Percentiles rank a stretch among this genome's conserved stretches.
Evolutionary conservation across 345 rosid species (phyloP).

Genomic region (Salix dunnii): DNA sequence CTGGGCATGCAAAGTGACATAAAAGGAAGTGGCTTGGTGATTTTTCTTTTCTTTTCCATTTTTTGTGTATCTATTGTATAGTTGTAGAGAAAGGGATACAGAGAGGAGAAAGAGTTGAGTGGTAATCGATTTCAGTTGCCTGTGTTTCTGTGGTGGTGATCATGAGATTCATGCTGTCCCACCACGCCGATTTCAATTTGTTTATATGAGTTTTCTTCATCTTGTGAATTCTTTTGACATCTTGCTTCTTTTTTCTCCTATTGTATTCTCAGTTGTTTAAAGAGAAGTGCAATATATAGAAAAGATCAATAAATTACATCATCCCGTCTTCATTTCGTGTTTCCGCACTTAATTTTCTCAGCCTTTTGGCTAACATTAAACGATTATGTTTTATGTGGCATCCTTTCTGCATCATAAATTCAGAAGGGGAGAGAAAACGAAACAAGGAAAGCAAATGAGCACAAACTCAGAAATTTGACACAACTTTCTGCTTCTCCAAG

Average conservation of each 20-base stretch:
- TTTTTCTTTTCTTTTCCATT: not conserved
- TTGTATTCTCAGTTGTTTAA: slow-evolving; percentile 3
- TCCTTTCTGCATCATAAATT: not conserved
- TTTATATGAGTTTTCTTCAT: slow-evolving; percentile 22
- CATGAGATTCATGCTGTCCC: slow-evolving; percentile 13
- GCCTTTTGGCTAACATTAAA: not conserved
- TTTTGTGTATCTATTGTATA: slow-evolving; percentile 22
- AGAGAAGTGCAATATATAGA: not conserved
- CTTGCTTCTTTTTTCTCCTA: not conserved
- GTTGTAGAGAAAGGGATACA: slow-evolving; percentile 14
- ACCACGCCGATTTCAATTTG: slow-evolving; percentile 20
- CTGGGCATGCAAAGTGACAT: slow-evolving; percentile 48
- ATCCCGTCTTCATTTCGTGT: not conserved
- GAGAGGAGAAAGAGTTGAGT: slow-evolving; percentile 3
- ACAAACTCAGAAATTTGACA: no score
- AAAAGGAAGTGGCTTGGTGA: slow-evolving; percentile 12
- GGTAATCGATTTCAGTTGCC: slow-evolving; percentile 24
- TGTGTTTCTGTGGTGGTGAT: slow-evolving; percentile 22
- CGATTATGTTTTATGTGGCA: not conserved
- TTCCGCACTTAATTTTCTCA: no score
- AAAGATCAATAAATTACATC: slow-evolving; percentile 3
- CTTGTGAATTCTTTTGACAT: slow-evolving; percentile 14
- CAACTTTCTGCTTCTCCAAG: no score
- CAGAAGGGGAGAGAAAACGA: not conserved
- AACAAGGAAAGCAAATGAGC: not conserved